phyloP scores from a whole-genome alignment of 1,139 yeast genomes.

The Saccharomyces hybrid region DNA sequence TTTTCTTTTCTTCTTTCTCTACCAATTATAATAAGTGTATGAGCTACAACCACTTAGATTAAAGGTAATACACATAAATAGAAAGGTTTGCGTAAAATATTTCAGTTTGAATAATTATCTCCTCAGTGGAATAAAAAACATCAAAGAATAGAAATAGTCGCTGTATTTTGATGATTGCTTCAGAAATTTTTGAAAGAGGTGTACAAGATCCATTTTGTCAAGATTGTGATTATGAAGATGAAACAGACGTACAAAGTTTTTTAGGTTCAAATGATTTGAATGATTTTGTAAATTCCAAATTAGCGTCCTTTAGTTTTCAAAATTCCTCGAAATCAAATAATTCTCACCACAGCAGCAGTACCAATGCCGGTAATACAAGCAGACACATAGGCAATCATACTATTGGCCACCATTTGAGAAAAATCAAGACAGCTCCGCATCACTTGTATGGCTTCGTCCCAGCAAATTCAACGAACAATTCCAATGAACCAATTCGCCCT shows the following conservation, averaged over 20 bases:
- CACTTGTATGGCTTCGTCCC: not conserved
- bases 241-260: not conserved
- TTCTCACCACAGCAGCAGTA: not conserved
- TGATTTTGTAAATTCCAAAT: not conserved
- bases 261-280: not conserved
- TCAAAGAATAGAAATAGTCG: not conserved
- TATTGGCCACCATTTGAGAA: constrained; percentile 1
- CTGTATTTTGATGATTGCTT: not conserved
- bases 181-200: constrained; percentile 18
- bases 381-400: not conserved
- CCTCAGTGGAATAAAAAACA: not conserved
- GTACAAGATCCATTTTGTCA: constrained; percentile 25
- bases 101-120: not conserved
- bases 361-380: not conserved
- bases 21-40: not conserved
- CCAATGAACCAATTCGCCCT: not conserved
- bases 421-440: constrained; percentile 5
- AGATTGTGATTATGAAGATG: constrained; percentile 18
- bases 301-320: not conserved
- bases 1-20: not conserved
- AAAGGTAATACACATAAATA: not conserved
- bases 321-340: not conserved
- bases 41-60: not conserved
- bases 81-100: not conserved
- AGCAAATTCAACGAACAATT: not conserved